phyloP scores from a whole-genome alignment of 2,329 filamentous ascomycete species.

The Colletotrichum musae region DNA sequence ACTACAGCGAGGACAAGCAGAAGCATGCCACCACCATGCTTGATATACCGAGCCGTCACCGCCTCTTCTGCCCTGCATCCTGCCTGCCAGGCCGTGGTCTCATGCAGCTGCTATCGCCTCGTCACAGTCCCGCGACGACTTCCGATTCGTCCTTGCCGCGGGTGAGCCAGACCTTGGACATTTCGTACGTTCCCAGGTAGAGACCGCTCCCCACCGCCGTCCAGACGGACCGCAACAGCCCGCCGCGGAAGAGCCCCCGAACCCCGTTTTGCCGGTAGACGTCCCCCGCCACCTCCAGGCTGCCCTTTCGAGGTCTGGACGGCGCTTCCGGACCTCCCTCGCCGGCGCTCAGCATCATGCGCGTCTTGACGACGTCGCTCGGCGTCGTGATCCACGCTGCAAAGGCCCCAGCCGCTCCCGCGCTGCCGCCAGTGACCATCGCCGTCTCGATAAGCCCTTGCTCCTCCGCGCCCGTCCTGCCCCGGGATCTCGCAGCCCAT shows the following conservation, averaged over 20 bases:
- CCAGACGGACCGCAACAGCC: slow-evolving; percentile 81
- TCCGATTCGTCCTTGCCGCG: slow-evolving; percentile 57
- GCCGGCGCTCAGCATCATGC: slow-evolving; percentile 83
- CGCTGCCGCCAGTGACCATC: slow-evolving; percentile 79
- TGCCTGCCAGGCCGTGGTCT: not conserved
- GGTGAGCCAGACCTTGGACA: slow-evolving; percentile 76
- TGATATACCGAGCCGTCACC: slow-evolving; percentile 10
- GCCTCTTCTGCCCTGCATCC: slow-evolving; percentile 24
- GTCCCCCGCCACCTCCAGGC: slow-evolving; percentile 73
- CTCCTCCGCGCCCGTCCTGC: slow-evolving; percentile 41
- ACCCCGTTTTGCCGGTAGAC: slow-evolving; percentile 78
- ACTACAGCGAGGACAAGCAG: not conserved
- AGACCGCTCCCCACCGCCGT: slow-evolving; percentile 86
- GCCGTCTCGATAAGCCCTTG: slow-evolving; percentile 75
- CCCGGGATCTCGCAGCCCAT: slow-evolving; percentile 53
- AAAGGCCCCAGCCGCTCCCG: slow-evolving; percentile 80
- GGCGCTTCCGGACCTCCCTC: slow-evolving; percentile 46
- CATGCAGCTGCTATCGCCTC: slow-evolving; percentile 11
- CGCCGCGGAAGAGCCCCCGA: slow-evolving; percentile 83
- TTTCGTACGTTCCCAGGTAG: slow-evolving; percentile 90
- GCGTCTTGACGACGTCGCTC: slow-evolving; percentile 89
- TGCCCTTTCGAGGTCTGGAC: slow-evolving; percentile 51
- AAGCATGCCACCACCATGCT: not conserved
- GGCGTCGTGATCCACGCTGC: slow-evolving; percentile 89
- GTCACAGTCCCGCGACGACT: slow-evolving; percentile 51